Evolutionary conservation across 2,329 filamentous ascomycete genomes (phyloP).

Genomic region (Ophiosphaerella narmari): DNA sequence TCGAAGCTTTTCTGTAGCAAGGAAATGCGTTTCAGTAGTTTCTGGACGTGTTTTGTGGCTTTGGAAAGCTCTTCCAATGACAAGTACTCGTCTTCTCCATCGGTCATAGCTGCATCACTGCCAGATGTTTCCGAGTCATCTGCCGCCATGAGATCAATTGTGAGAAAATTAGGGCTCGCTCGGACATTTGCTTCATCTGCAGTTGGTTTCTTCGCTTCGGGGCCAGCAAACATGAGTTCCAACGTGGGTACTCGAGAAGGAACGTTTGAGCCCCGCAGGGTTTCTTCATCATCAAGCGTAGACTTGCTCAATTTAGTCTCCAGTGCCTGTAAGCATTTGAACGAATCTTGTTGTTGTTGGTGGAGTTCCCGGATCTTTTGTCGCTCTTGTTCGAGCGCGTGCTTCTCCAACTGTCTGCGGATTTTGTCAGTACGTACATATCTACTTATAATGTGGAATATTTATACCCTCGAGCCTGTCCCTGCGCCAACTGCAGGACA

Average conservation of each 20-base stretch:
- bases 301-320: constrained; percentile 24
- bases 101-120: constrained; percentile 21
- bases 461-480: constrained; percentile 21
- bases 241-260: constrained; percentile 19
- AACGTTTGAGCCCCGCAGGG: constrained; percentile 11
- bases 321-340: constrained; percentile 22
- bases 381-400: constrained; percentile 22
- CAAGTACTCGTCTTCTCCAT: constrained; percentile 23
- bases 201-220: neutral
- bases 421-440: neutral
- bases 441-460: no score
- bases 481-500: constrained; percentile 32
- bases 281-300: constrained; percentile 20
- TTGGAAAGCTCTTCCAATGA: constrained; percentile 25
- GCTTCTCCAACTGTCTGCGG: constrained; percentile 19
- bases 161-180: neutral
- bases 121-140: constrained; percentile 23
- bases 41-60: constrained; percentile 28
- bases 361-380: constrained; percentile 33
- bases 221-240: constrained; percentile 13
- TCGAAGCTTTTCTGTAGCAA: constrained; percentile 20
- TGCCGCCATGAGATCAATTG: neutral
- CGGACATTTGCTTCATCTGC: neutral
- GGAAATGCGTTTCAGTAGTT: constrained; percentile 23
- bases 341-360: constrained; percentile 31